phyloP scores from a whole-genome alignment of 2,329 filamentous ascomycete species.

The Paecilomyces niveus region DNA sequence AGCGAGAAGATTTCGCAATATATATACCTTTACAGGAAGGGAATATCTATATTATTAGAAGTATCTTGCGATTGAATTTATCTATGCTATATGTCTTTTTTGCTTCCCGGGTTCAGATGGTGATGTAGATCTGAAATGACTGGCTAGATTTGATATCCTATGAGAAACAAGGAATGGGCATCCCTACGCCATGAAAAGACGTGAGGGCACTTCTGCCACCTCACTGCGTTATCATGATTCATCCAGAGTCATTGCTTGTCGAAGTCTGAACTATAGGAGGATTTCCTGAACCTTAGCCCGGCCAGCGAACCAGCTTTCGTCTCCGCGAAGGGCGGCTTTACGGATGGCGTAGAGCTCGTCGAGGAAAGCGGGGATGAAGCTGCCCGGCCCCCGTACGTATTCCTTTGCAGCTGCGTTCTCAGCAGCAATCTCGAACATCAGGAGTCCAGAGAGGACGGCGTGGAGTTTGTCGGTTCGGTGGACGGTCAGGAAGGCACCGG shows the following conservation, averaged over 20 bases:
- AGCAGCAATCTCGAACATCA: constrained; percentile 73
- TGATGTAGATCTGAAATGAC: not conserved
- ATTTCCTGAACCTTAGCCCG: constrained; percentile 31
- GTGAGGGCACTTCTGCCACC: not conserved
- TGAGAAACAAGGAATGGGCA: no score
- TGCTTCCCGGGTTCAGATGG: not conserved
- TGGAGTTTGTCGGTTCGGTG: constrained; percentile 58
- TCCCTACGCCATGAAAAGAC: no score
- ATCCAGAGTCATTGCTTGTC: not conserved
- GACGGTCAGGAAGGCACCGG: constrained; percentile 68
- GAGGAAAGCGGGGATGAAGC: constrained; percentile 77
- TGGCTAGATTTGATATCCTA: no score
- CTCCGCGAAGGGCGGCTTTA: constrained; percentile 23
- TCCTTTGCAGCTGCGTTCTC: constrained; percentile 54
- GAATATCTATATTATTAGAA: not conserved
- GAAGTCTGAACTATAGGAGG: constrained; percentile 11
- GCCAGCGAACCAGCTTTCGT: constrained; percentile 27
- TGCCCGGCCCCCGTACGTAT: constrained; percentile 71
- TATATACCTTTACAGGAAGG: not conserved
- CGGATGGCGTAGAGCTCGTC: constrained; percentile 55
- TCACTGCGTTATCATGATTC: not conserved
- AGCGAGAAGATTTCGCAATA: no score
- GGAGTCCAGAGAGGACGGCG: constrained; percentile 63
- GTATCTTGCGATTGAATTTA: not conserved
- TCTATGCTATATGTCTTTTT: not conserved